Base-by-base conservation (phyloP, 495 filamentous ascomycete genomes). In the Patellaria atrata region DNA sequence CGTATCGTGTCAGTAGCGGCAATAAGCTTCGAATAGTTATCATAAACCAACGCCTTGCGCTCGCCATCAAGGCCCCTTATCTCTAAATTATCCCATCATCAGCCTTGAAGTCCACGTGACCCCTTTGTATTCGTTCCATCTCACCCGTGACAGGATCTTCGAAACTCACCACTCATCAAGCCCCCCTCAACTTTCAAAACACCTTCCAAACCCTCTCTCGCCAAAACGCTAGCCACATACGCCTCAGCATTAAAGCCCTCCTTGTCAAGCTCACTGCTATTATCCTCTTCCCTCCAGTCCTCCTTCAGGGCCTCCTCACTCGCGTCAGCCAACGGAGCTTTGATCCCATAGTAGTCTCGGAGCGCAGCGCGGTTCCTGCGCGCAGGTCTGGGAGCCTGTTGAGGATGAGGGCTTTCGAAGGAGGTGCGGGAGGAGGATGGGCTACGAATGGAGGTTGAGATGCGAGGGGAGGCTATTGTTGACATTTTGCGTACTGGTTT, bases 11-110 rank as follows among this genome's bases (percentile, higher is more conserved):
- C 85, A 10, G 91, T 94, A 11, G 89, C 89, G 12, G 73, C 70
- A 42, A 97, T 94, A 48, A 97, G 61, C 62, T 94, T 96, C 42
- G 74, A 82, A 56, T 94, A 97, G 54, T 97, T 97, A 55, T 97
- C 89, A 54, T 97, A 97, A 3, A 97, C 89, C 25, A 97, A 63
- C 15, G 89, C 85, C 57, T 97, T 97, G 49, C 82, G 75, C 62
- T 97, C 89, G 14, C 87, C 86, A 50, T 96, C 89, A 12, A 96
- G 65, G 1, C 79, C 81, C 15, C 84, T 66, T 22, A 93, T 89
- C 54, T 96, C 89, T 45, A 26, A 12, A 31, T 8, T 8, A 23
- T n/a, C n/a, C n/a, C n/a, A n/a, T n/a, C n/a, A n/a, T n/a, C n/a
- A n/a, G n/a, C n/a, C n/a, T n/a, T n/a, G n/a, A n/a, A n/a, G n/a